These are phyloP conservation scores for Fusarium sp. DNA, from an alignment of 2,329 filamentous ascomycete species.

Conservation along the genomic window DNA sequence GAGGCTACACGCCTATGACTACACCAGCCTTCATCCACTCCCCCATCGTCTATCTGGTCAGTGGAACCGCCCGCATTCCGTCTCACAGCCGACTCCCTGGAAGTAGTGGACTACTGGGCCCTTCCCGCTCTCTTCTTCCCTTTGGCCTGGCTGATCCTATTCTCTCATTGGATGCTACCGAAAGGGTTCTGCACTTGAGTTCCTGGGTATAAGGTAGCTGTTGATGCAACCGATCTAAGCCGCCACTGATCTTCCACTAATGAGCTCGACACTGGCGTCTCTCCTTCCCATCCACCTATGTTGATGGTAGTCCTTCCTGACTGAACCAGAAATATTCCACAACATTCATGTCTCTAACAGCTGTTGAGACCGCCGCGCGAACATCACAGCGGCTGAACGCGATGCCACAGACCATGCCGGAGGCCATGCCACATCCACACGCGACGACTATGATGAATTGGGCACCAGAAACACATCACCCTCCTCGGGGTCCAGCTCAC, in stretches of 20 bases:
- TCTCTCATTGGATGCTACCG: constrained; percentile 29
- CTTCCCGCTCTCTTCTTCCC: constrained; percentile 31
- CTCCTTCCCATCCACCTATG: constrained; percentile 20
- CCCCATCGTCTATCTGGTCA: constrained; percentile 25
- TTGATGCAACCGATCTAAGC: constrained; percentile 39
- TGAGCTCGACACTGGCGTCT: constrained; percentile 23
- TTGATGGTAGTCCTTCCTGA: constrained; percentile 18
- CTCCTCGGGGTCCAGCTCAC: constrained; percentile 32
- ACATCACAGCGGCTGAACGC: constrained; percentile 22
- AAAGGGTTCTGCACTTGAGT: constrained; percentile 17
- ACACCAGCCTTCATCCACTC: constrained; percentile 26
- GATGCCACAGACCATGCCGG: constrained; percentile 40
- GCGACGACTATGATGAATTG: constrained; percentile 26
- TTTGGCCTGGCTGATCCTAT: constrained; percentile 26
- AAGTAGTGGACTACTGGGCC: constrained; percentile 35
- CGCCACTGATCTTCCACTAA: constrained; percentile 26
- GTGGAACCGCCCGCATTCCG: constrained; percentile 43
- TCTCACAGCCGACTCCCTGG: constrained; percentile 35
- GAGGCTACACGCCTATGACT: constrained; percentile 19
- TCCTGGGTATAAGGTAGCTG: constrained; percentile 38
- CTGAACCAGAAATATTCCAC: constrained; percentile 14
- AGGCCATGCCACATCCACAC: constrained; percentile 40
- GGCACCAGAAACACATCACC: constrained; percentile 32
- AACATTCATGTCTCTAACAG: constrained; percentile 35
- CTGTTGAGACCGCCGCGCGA: constrained; percentile 28